Base-by-base conservation (phyloP, 148 eudicot species). In the Heliosperma pusillum region DNA sequence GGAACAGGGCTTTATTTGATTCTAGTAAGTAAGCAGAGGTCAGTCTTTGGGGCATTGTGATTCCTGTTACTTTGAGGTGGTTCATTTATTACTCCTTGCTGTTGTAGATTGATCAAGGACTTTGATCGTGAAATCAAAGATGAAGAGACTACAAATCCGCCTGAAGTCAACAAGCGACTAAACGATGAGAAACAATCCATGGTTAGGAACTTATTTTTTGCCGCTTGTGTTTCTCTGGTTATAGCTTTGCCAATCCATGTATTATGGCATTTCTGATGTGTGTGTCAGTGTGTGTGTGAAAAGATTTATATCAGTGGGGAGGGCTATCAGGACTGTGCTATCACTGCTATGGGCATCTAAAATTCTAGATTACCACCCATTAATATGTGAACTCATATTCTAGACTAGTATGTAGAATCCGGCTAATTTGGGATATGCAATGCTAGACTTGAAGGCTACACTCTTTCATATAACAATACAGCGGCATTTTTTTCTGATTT, bases 111-210 rank as follows among this genome's bases (percentile, higher is more conserved):
- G 66, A 84, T 94, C 73, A 94, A 94, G 84, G 98, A 94, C 82
- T 94, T 91, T 87, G 98, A 94, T 84, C 97, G 93, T 21, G 96
- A 91, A 81, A 85, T 94, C 70, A 91, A 94, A 83, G 98, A 91
- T 27, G 97, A 91, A 79, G 97, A 94, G 83, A 64, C 82, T 30
- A 86, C 77, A 85, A 94, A 82, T 80, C 78, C 91, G 65, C 89
- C 93, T 59, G 97, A 91, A 79, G 87, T 91, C 69, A 87, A 80
- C 80, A 94, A 94, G 87, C 89, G 87, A 73, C 96, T 94, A 45
- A 93, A 93, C 69, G 97, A 93, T 70, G 97, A 89, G 89, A 91
- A 91, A 83, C 98, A 93, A 75, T 85, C 95, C 45, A 89, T 94
- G 98, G 98, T 88, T 77, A 81, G 82, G 21, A 22, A 62, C 71